Conservation (phyloP, 2,329 filamentous ascomycete species). For the Endothia cerciana region DNA sequence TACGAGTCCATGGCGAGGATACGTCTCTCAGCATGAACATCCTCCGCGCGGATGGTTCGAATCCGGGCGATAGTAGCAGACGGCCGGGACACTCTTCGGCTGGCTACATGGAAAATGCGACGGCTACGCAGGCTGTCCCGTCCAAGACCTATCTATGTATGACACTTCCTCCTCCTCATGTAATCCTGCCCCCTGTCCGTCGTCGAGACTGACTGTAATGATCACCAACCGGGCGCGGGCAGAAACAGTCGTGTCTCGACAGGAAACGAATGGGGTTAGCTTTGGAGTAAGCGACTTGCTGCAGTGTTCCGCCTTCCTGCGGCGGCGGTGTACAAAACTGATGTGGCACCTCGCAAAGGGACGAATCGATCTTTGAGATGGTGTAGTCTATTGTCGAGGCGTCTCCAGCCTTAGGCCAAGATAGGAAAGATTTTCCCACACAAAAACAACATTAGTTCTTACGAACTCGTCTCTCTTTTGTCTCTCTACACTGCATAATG, state of each 20-base stretch:
- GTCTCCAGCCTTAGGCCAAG: neutral
- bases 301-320: neutral
- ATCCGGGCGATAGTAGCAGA: neutral
- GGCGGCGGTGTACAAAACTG: neutral
- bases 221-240: neutral
- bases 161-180: neutral
- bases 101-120: neutral
- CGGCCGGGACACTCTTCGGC: neutral
- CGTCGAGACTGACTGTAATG: neutral
- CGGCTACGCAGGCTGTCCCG: neutral
- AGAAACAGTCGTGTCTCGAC: neutral
- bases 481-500: neutral
- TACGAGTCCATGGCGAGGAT: constrained; percentile 19
- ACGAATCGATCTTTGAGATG: neutral
- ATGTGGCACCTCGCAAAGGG: neutral
- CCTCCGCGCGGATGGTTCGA: neutral
- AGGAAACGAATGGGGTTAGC: neutral
- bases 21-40: neutral
- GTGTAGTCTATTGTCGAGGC: neutral
- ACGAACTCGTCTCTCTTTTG: neutral
- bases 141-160: constrained; percentile 1
- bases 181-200: neutral
- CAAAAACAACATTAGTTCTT: neutral
- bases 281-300: neutral
- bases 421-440: neutral